Evolutionary conservation across 805 yeast genomes (phyloP), one percentile per base, ranked within the genome.

Genomic region (Pichia occidentalis): DNA sequence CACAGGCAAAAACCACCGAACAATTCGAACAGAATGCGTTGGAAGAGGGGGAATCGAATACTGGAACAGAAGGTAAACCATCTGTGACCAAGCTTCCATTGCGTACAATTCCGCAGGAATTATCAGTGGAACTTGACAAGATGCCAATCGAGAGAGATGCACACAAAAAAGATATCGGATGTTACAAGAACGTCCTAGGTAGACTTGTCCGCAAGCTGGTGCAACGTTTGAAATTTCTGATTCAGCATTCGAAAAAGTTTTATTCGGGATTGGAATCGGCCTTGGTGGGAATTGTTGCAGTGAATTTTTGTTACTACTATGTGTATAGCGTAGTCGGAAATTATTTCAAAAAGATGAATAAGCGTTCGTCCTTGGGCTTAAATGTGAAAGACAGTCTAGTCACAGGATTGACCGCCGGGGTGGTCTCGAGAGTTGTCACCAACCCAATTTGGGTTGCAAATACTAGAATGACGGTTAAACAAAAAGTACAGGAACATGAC

Each of bases 361-460:
- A 33, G 5, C 53, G 49, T 37, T 55, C 39, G 16, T 24, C 25
- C n/a, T 25, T 12, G 51, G 77, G 75, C 2, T 56, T 78, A 49
- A 62, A 75, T 20, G 77, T 94, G 1, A 37, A 68, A 4, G 87
- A 85, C 60, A 73, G 85, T 37, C 80, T 86, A 50, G 43, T 70
- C 5, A 79, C 87, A 2, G 95, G 97, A 20, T 80, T 92, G 1
- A 68, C 85, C 52, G 95, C 96, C 2, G 96, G 97, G 0, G 73
- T 87, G 8, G 73, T 86, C 26, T 86, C 96, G 3, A 83, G 87
- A 34, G 64, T 83, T 16, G 70, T 79, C 9, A 79, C 95, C 10
- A 87, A 87, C 58, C 97, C 97, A 18, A 77, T 85, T 49, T 87
- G 97, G 97, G 95, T 87, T 30, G 92, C 94, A 31, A 87, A 87